Evolutionary conservation across 805 yeast species (phyloP).

Genomic region (Ogataea ramenticola): DNA sequence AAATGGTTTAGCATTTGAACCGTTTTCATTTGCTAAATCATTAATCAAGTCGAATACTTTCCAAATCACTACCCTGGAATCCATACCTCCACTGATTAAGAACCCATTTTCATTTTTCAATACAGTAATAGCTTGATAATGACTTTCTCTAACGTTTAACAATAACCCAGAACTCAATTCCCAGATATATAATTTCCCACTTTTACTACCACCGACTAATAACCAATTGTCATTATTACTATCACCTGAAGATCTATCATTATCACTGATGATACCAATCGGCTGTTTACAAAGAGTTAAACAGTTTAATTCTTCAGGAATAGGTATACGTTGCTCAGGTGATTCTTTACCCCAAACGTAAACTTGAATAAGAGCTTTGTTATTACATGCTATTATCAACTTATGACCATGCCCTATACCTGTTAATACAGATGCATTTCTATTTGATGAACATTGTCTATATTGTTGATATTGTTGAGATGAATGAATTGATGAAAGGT

Average conservation of each 20-base stretch:
- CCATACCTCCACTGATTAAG: conserved; percentile 71
- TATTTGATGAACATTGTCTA: conserved; percentile 43
- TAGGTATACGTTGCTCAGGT: conserved; percentile 71
- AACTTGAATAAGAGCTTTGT: conserved; percentile 68
- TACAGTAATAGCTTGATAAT: conserved; percentile 67
- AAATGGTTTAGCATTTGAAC: conserved; percentile 41
- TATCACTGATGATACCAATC: conserved; percentile 11
- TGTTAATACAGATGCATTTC: conserved; percentile 39
- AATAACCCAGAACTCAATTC: conserved; percentile 72
- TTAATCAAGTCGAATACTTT: conserved; percentile 51
- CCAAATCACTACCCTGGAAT: conserved; percentile 77
- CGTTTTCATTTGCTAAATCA: conserved; percentile 20
- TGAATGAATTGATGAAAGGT: conserved; percentile 38
- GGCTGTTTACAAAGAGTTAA: conserved; percentile 36
- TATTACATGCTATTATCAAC: conserved; percentile 57
- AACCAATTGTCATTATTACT: conserved; percentile 32
- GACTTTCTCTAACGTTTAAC: conserved; percentile 67
- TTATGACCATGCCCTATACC: conserved; percentile 42
- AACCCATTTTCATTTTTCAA: conserved; percentile 59
- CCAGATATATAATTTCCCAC: conserved; percentile 85
- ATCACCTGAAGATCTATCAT: conserved; percentile 2
- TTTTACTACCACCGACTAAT: conserved; percentile 62
- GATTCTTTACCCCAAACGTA: conserved; percentile 66
- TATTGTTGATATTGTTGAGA: conserved; percentile 42
- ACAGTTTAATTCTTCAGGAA: conserved; percentile 72